Evolutionary conservation across 257 asterid genomes (phyloP).

Genomic region (Jaltomata sinuosa): DNA sequence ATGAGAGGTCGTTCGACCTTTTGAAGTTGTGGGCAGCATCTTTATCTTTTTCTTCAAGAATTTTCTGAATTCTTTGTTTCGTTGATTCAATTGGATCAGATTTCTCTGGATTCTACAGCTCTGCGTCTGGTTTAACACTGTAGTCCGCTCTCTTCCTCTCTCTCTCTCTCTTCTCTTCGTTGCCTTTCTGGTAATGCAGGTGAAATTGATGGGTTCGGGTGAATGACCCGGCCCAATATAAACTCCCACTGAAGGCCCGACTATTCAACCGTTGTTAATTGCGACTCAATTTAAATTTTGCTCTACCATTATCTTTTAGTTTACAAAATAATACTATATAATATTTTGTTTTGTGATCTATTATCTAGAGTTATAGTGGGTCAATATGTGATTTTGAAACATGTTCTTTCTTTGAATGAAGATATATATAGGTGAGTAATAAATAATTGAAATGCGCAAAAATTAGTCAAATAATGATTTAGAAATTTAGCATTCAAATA

Average conservation of each 20-base stretch:
- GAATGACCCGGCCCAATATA: background rate
- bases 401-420: no score
- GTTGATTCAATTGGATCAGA: slow-evolving; percentile 4
- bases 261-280: background rate
- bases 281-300: no score
- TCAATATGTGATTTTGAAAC: no score
- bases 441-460: no score
- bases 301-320: no score
- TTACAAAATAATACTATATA: no score
- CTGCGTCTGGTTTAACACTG: background rate
- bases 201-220: background rate
- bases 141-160: background rate
- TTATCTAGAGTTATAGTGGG: no score
- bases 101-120: background rate
- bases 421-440: no score
- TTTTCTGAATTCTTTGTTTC: background rate
- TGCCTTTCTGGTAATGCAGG: background rate
- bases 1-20: slow-evolving; percentile 58
- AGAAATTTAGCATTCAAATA: no score
- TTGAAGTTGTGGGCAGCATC: slow-evolving; percentile 87
- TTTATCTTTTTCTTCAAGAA: background rate
- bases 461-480: no score
- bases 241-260: background rate
- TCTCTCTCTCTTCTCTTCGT: no score
- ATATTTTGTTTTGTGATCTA: no score